These are phyloP conservation scores for Auriscalpium orientale DNA, from an alignment of 768 basidiomycete species.

Conservation along the genomic window DNA sequence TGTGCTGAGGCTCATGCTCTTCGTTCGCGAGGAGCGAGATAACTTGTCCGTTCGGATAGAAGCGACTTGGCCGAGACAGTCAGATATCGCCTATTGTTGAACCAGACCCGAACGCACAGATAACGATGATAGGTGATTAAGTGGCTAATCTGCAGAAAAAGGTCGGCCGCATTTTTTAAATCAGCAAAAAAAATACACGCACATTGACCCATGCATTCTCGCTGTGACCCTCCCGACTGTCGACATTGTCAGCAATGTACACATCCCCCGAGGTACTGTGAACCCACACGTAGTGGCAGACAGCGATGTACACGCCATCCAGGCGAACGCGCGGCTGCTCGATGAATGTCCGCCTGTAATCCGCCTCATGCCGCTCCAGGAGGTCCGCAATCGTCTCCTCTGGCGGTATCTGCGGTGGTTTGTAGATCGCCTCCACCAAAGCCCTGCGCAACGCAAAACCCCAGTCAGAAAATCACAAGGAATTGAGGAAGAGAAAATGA, in stretches of 20 bases:
- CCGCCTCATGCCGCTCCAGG: conserved; percentile 41
- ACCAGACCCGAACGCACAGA: conserved; percentile 42
- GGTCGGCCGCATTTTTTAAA: conserved; percentile 4
- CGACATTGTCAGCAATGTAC: conserved; percentile 4
- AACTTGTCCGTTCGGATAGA: conserved; percentile 81
- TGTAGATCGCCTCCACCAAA: conserved; percentile 59
- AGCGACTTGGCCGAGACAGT: conserved; percentile 45
- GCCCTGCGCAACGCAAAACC: conserved; percentile 33
- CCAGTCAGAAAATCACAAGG: conserved; percentile 2
- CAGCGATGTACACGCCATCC: conserved; percentile 88
- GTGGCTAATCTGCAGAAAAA: conserved; percentile 55
- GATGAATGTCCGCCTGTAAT: conserved; percentile 72
- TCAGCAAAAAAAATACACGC: conserved; percentile 22
- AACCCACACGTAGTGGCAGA: conserved; percentile 79
- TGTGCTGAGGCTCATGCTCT: conserved; percentile 56
- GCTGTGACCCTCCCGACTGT: conserved; percentile 64
- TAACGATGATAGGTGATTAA: conserved; percentile 91
- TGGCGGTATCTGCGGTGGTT: conserved; percentile 64
- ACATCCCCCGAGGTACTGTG: conserved; percentile 2
- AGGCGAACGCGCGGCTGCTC: conserved; percentile 79
- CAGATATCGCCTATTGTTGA: not conserved
- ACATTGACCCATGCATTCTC: conserved; percentile 89
- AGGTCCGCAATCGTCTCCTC: conserved; percentile 42
- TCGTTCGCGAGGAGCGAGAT: conserved; percentile 82
- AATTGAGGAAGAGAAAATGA: not conserved